phyloP scores from a whole-genome alignment of 192 early-diverging fungal species.

The Rhizoclosmatium sp. region DNA sequence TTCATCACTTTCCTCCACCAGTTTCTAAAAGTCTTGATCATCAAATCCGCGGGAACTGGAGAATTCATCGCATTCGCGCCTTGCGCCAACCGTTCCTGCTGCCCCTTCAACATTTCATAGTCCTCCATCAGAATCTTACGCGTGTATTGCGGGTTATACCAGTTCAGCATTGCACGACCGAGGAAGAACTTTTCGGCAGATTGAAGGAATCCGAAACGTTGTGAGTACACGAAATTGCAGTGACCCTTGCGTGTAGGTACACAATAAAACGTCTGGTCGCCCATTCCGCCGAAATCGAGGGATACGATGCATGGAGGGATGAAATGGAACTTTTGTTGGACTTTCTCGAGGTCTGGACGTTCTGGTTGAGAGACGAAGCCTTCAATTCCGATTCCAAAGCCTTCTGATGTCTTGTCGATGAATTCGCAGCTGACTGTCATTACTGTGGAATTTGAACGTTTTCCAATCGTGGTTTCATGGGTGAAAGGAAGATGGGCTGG shows the following conservation, averaged over 20 bases:
- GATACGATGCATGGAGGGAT: conserved; percentile 2
- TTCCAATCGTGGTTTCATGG: conserved; percentile 48
- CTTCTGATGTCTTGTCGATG: conserved; percentile 3
- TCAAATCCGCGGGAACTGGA: conserved; percentile 36
- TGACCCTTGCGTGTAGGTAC: conserved; percentile 49
- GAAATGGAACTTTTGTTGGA: conserved; percentile 11
- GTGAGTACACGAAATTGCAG: conserved; percentile 47
- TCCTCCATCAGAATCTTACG: conserved; percentile 47
- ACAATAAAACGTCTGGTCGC: conserved; percentile 45
- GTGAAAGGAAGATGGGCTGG: conserved; percentile 48
- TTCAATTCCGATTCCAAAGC: conserved; percentile 23
- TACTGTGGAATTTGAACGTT: conserved; percentile 38
- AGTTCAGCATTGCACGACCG: conserved; percentile 7
- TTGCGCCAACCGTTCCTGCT: conserved; percentile 29
- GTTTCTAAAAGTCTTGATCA: conserved; percentile 47
- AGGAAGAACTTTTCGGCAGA: conserved; percentile 19
- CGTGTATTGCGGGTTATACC: conserved; percentile 22
- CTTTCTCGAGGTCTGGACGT: conserved; percentile 13
- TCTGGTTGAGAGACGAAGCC: conserved; percentile 33
- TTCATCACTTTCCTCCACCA: conserved; percentile 45
- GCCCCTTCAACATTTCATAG: conserved; percentile 46
- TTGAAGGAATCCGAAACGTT: conserved; percentile 34
- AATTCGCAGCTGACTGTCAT: conserved; percentile 42
- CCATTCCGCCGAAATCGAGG: conserved; percentile 9
- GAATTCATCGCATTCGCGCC: conserved; percentile 50